phyloP scores from a whole-genome alignment of 164 flowering plant species.

The Liquidambar formosana region DNA sequence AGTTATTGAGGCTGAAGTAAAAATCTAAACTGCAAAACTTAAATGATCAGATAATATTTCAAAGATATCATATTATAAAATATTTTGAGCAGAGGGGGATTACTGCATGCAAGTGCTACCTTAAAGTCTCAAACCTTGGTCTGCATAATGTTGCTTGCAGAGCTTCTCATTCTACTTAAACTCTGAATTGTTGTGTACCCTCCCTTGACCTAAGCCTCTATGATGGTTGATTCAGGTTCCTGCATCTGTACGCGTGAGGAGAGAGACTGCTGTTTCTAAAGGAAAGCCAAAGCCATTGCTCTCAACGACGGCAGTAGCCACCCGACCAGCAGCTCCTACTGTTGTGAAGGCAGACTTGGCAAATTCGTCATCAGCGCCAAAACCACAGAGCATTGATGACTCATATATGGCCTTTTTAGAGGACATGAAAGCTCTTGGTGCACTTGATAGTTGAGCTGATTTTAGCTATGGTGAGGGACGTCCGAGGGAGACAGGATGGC shows the following conservation, averaged over 20 bases:
- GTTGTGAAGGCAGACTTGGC: conserved; percentile 37
- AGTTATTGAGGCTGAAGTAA: no score
- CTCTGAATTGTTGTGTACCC: neutral
- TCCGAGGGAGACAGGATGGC: neutral
- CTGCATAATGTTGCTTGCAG: neutral
- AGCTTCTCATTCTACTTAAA: neutral
- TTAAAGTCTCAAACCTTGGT: neutral
- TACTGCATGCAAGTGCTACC: neutral
- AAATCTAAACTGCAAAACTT: no score
- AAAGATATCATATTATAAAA: no score
- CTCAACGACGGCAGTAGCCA: conserved; percentile 25
- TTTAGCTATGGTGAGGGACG: neutral
- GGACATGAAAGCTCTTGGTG: conserved; percentile 99
- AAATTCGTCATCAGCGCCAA: conserved; percentile 52
- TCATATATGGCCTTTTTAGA: conserved; percentile 91
- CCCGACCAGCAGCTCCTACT: conserved; percentile 41
- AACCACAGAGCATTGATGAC: conserved; percentile 82
- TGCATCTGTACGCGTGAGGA: conserved; percentile 96
- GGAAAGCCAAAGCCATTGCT: conserved; percentile 59
- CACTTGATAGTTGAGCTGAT: conserved; percentile 66
- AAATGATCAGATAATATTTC: no score
- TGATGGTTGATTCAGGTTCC: conserved; percentile 62
- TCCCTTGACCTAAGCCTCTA: neutral
- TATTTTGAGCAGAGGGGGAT: no score
- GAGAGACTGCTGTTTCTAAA: conserved; percentile 73